A percentile compares a stretch with the other conserved stretches of the same genome.
Conservation (phyloP, 371 early-diverging fungal species). For the Basidiobolus meristosporus region DNA sequence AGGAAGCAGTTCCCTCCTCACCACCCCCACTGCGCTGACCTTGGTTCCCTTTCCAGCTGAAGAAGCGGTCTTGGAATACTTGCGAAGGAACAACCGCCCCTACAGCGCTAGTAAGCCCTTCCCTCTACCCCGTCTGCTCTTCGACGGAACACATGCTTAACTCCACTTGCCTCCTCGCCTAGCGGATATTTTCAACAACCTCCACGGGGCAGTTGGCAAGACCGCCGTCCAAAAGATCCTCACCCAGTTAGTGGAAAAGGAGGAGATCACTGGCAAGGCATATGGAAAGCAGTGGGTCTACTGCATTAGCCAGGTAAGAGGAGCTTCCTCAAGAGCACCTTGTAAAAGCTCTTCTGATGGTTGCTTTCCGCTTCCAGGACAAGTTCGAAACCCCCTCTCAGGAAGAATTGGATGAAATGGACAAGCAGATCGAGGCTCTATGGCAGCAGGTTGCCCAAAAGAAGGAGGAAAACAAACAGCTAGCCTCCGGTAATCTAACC, state of each 20-base stretch:
- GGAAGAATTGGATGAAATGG: constrained; percentile 8
- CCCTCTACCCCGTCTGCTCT: background rate
- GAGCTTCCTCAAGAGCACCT: background rate
- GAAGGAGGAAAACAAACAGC: constrained; percentile 6
- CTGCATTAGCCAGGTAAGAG: constrained; percentile 15
- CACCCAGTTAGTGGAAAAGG: constrained; percentile 9
- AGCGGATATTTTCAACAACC: constrained; percentile 23
- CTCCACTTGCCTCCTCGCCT: background rate
- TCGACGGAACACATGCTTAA: background rate
- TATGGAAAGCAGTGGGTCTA: constrained; percentile 25
- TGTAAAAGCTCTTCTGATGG: constrained; percentile 7
- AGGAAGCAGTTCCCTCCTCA: no score
- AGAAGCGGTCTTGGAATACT: constrained; percentile 8
- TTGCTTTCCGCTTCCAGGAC: constrained; percentile 4
- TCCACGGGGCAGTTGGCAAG: constrained; percentile 13
- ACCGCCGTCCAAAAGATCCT: constrained; percentile 11
- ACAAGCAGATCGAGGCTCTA: constrained; percentile 7
- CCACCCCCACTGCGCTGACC: no score
- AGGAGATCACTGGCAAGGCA: constrained; percentile 9
- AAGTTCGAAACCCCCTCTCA: constrained; percentile 6
- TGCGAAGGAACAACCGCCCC: constrained; percentile 9
- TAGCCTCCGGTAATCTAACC: constrained; percentile 6
- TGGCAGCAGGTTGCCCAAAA: constrained; percentile 4
- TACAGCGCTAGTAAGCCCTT: constrained; percentile 9
- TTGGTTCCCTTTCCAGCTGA: constrained; percentile 3